A percentile compares a stretch with the other conserved stretches of the same genome.
Conservation (phyloP, 768 basidiomycete genomes). For the Ephemerocybe angulata region DNA sequence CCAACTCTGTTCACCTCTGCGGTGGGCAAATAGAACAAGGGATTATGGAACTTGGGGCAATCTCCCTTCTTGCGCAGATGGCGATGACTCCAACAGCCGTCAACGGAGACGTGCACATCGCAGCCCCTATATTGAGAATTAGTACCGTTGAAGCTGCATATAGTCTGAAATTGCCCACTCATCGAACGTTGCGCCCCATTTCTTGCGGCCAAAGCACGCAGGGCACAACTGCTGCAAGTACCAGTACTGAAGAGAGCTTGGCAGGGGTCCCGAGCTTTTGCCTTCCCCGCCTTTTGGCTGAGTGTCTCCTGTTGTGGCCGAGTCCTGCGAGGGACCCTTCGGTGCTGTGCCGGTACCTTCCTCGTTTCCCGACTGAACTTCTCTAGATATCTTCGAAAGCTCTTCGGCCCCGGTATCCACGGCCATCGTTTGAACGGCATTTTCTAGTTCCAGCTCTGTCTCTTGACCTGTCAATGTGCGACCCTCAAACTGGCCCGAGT, state of each 20-base stretch:
- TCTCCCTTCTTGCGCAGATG: constrained; percentile 17
- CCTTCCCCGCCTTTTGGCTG: too few species aligned
- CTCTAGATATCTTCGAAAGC: too few species aligned
- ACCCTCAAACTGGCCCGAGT: too few species aligned
- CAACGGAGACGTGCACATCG: constrained; percentile 33
- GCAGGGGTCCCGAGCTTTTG: too few species aligned
- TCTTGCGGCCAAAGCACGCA: constrained; percentile 29
- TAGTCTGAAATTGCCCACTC: constrained; percentile 14
- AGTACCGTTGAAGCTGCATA: neutral
- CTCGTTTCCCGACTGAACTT: too few species aligned
- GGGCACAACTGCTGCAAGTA: constrained; percentile 27
- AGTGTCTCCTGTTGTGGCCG: too few species aligned
- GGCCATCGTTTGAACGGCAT: too few species aligned
- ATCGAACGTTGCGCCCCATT: constrained; percentile 20
- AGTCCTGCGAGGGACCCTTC: too few species aligned
- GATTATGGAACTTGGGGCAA: neutral
- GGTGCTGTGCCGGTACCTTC: too few species aligned
- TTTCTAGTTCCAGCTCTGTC: too few species aligned
- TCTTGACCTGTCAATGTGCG: too few species aligned
- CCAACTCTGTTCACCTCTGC: constrained; percentile 5
- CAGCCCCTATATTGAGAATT: constrained; percentile 22
- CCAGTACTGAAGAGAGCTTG: neutral
- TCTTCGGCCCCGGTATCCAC: too few species aligned
- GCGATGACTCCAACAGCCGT: constrained; percentile 39
- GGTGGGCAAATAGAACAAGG: neutral